Percentiles rank a stretch among this genome's conserved stretches.
These are phyloP conservation scores for Linum lewisii DNA, from an alignment of 345 rosid genomes.

Conservation along the genomic window DNA sequence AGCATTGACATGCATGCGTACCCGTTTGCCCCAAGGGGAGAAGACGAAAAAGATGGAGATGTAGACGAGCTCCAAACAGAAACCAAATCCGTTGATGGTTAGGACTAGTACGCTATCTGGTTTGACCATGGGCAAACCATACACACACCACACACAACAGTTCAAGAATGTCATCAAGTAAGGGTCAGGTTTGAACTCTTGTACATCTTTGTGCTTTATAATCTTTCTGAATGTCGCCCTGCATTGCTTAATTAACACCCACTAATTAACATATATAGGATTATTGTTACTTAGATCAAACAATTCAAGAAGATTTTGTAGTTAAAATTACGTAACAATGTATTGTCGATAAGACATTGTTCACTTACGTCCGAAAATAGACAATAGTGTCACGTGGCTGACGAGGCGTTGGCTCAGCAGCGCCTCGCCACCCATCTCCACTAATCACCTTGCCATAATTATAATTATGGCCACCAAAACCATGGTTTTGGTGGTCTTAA, in stretches of 20 bases:
- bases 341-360: too few relatives aligned
- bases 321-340: too few relatives aligned
- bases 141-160: conserved; percentile 62
- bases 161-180: conserved; percentile 63
- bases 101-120: conserved; percentile 46
- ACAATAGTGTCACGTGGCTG: too few relatives aligned
- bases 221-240: conserved; percentile 58
- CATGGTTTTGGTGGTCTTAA: too few relatives aligned
- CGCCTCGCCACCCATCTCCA: too few relatives aligned
- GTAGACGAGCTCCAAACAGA: conserved; percentile 41
- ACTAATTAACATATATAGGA: background rate
- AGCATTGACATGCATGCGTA: conserved; percentile 7
- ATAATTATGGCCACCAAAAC: too few relatives aligned
- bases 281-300: background rate
- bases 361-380: too few relatives aligned
- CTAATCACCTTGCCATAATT: too few relatives aligned
- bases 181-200: conserved; percentile 61
- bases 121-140: conserved; percentile 57
- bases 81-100: conserved; percentile 58
- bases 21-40: conserved; percentile 29
- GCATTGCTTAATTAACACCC: conserved; percentile 5
- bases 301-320: background rate
- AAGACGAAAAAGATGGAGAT: conserved; percentile 39
- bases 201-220: conserved; percentile 36
- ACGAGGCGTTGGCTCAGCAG: too few relatives aligned